phyloP scores from a whole-genome alignment of 2,329 filamentous ascomycete genomes.

The Hymenoscyphus fructigenus region DNA sequence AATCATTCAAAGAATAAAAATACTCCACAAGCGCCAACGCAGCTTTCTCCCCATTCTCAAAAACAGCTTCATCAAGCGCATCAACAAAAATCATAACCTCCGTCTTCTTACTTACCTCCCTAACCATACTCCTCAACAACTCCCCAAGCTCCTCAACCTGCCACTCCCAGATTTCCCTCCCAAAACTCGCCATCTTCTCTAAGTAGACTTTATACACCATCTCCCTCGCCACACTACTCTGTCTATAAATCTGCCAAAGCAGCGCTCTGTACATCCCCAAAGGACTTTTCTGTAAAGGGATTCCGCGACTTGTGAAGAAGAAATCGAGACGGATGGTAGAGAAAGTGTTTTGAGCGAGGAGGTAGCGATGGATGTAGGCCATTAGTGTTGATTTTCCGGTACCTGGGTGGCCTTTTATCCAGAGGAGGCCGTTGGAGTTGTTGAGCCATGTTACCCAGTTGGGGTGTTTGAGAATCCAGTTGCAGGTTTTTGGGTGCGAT shows the following conservation, averaged over 20 bases:
- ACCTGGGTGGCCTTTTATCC: constrained; percentile 43
- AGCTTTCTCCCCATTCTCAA: constrained; percentile 3
- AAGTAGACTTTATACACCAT: constrained; percentile 1
- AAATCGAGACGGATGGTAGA: constrained; percentile 34
- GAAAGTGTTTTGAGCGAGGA: not conserved
- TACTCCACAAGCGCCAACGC: constrained; percentile 10
- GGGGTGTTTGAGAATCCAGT: constrained; percentile 35
- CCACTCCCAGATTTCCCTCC: constrained; percentile 14
- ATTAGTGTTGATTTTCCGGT: constrained; percentile 43
- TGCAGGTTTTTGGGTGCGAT: constrained; percentile 39
- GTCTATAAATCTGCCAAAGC: constrained; percentile 44
- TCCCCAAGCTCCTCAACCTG: constrained; percentile 9
- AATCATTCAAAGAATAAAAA: constrained; percentile 12
- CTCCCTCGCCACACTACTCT: constrained; percentile 21
- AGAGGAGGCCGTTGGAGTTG: constrained; percentile 32
- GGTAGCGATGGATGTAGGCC: constrained; percentile 24
- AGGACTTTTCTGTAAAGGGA: constrained; percentile 43
- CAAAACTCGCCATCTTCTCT: not conserved
- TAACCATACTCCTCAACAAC: constrained; percentile 12
- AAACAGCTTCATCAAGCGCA: constrained; percentile 29
- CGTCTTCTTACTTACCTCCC: not conserved
- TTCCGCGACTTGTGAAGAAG: constrained; percentile 40
- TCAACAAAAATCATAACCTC: constrained; percentile 26
- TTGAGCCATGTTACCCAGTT: constrained; percentile 30
- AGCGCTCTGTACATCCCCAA: constrained; percentile 51